Base-by-base conservation (phyloP, 345 rosid species). In the Adansonia digitata region DNA sequence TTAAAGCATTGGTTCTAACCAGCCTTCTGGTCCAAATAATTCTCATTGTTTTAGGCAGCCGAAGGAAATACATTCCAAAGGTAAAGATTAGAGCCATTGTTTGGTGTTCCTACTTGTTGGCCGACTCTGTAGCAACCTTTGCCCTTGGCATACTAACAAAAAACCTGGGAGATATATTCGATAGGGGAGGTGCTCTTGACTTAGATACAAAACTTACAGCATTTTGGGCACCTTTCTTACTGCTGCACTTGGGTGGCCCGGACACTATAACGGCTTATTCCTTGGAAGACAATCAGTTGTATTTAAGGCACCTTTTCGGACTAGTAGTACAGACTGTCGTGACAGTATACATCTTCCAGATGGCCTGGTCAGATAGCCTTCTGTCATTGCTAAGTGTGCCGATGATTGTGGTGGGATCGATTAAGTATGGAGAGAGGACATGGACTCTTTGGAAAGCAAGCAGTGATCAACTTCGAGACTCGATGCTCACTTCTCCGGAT, bases 191-290 rank as follows among this genome's bases (percentile, higher is more conserved):
- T 17, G 26, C 1, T 29, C 1, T 46, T 1, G 57, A 68, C 8
- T 27, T 46, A 1, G 17, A 17, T 5, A 46, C 55, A 0, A 46
- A 46, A 48, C 57, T 46, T 46, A 46, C 72, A 27, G 81, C 82
- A 0, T 84, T 81, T 18, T 78, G 86, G 84, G 70, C 84, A 31
- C 82, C 86, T 0, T 84, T 84, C 43, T 75, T 84, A 24, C 75
- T 81, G 73, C 74, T 84, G 31, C 86, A 84, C 73, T 81, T 81
- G 14, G 86, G 86, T 31, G 84, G 86, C 53, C 84, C 86, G 22
- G 84, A 84, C 55, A 78, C 80, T 45, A 78, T 81, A 22, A 80
- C 87, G 39, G 81, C 89, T 56, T 79, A 80, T 34, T 69, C 84
- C 11, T 55, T 83, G 2, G 86, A 78, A 70, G 86, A 83, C 45